Evolutionary conservation across 2,329 filamentous ascomycete species (phyloP).

Genomic region (Aspergillus alliaceus): DNA sequence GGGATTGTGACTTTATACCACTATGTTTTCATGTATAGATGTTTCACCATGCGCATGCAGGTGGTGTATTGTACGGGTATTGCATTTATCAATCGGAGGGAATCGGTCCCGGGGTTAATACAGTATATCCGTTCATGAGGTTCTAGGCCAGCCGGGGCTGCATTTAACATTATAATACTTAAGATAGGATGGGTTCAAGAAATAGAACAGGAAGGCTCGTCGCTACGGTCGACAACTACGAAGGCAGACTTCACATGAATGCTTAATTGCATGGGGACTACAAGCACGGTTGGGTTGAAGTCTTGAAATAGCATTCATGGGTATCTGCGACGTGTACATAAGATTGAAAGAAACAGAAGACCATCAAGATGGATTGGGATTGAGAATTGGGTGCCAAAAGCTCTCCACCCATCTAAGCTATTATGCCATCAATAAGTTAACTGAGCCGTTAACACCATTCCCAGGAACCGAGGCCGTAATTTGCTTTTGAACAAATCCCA

Average conservation of each 20-base stretch:
- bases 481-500: conserved; percentile 15
- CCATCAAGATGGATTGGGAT: conserved; percentile 30
- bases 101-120: neutral
- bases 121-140: neutral
- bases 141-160: no score
- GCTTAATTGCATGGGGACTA: conserved; percentile 21
- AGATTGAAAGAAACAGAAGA: conserved; percentile 13
- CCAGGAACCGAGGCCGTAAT: conserved; percentile 2
- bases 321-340: conserved; percentile 41
- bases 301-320: conserved; percentile 41
- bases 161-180: no score
- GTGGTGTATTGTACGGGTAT: neutral
- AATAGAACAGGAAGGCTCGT: neutral
- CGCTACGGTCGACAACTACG: neutral
- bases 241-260: conserved; percentile 27
- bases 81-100: neutral
- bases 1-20: conserved; percentile 2
- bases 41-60: neutral
- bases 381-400: conserved; percentile 20
- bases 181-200: neutral
- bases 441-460: conserved; percentile 27
- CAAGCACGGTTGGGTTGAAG: conserved; percentile 20
- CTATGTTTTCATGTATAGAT: conserved; percentile 9
- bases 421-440: conserved; percentile 31
- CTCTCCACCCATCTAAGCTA: conserved; percentile 37